Percentiles rank a stretch among this genome's conserved stretches.
phyloP scores from a whole-genome alignment of 139 green algal genomes.

The Chara braunii region DNA sequence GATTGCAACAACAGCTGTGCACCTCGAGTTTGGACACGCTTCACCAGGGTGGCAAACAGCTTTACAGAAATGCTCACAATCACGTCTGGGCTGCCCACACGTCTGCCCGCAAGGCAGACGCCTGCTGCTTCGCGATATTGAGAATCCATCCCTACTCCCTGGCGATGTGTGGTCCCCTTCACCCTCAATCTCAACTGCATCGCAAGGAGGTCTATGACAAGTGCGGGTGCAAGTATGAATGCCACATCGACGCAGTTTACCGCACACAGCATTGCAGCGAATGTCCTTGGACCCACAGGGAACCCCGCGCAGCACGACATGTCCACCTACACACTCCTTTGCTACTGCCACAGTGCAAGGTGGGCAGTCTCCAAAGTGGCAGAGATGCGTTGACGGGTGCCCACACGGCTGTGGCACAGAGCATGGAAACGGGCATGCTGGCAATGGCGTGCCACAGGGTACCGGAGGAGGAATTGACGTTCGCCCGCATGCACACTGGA shows the following conservation, averaged over 20 bases:
- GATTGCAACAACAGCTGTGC: conserved; percentile 18
- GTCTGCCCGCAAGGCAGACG: conserved; percentile 28
- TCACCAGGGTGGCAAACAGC: conserved; percentile 13
- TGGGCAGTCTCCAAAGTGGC: conserved; percentile 35
- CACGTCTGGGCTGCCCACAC: conserved; percentile 11
- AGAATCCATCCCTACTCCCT: too few relatives aligned
- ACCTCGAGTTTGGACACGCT: conserved; percentile 19
- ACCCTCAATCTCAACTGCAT: too few relatives aligned
- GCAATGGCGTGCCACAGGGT: conserved; percentile 27
- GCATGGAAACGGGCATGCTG: conserved; percentile 18
- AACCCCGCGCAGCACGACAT: conserved; percentile 26
- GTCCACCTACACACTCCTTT: conserved; percentile 25
- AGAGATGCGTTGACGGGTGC: conserved; percentile 23
- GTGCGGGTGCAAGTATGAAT: conserved; percentile 14
- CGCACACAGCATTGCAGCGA: conserved; percentile 21
- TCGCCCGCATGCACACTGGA: conserved; percentile 23
- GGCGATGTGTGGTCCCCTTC: too few relatives aligned
- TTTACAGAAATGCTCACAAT: conserved; percentile 24
- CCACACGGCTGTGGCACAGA: conserved; percentile 10
- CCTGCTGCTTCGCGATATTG: too few relatives aligned
- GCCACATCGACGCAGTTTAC: conserved; percentile 8
- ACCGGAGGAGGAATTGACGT: conserved; percentile 24
- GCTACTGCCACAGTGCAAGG: conserved; percentile 19
- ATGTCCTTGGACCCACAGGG: conserved; percentile 24
- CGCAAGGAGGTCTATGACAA: conserved; percentile 28